Evolutionary conservation across 1,139 yeast genomes (phyloP).

Genomic region (Taiozyma sp.): DNA sequence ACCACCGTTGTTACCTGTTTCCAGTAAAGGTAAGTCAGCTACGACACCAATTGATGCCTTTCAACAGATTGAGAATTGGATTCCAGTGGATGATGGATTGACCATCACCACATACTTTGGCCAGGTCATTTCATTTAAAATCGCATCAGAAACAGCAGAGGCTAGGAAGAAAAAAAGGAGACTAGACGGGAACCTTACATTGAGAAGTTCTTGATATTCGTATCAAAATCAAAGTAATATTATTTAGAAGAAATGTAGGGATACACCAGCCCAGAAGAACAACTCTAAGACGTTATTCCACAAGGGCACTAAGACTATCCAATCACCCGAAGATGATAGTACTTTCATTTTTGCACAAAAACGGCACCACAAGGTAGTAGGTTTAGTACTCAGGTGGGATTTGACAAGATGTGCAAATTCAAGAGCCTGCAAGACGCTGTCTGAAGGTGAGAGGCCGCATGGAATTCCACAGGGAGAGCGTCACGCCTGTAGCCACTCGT

Average conservation of each 20-base stretch:
- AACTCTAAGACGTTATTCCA: neutral
- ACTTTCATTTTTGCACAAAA: conserved; percentile 23
- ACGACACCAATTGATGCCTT: conserved; percentile 11
- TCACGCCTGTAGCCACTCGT: neutral
- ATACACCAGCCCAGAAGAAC: conserved; percentile 20
- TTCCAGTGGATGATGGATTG: conserved; percentile 5
- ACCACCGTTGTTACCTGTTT: conserved; percentile 17
- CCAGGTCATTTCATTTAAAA: conserved; percentile 7
- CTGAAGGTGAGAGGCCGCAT: neutral
- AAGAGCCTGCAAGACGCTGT: neutral
- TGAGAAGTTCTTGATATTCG: neutral
- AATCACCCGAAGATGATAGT: conserved; percentile 7
- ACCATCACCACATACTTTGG: conserved; percentile 10
- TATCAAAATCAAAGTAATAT: neutral
- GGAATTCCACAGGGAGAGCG: neutral
- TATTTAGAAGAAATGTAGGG: conserved; percentile 17
- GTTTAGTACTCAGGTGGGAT: conserved; percentile 22
- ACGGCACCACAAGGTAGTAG: conserved; percentile 27
- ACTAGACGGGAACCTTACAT: neutral
- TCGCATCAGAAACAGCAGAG: conserved; percentile 2
- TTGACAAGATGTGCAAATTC: conserved; percentile 25
- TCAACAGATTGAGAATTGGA: conserved; percentile 13
- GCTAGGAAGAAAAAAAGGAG: neutral
- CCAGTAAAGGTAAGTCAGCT: conserved; percentile 10
- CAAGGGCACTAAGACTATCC: conserved; percentile 21